A percentile compares a stretch with the other conserved stretches of the same genome.
Conservation (phyloP, 176 grass and related monocot species). For the Aechmea fasciata region DNA sequence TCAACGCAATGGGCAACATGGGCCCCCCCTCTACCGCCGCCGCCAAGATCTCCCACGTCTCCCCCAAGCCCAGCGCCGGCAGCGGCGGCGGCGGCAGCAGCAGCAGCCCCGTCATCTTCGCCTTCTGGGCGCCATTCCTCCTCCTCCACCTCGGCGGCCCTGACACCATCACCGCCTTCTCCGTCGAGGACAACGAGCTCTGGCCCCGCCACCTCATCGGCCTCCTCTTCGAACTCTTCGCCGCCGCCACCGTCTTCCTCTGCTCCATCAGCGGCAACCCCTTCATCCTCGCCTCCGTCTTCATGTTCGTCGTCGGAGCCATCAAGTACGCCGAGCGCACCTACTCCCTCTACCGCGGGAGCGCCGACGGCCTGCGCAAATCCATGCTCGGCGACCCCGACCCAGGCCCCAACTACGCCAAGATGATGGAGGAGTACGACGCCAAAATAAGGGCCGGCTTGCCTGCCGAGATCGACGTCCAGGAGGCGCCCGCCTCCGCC, state of each 20-base stretch:
- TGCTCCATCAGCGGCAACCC: background rate
- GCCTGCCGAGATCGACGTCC: conserved; percentile 26
- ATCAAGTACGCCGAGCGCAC: conserved; percentile 49
- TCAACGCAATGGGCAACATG: conserved; percentile 15
- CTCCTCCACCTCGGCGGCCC: no score
- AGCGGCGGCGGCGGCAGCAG: no score
- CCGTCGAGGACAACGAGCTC: no score
- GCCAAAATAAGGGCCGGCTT: conserved; percentile 32
- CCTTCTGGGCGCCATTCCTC: no score
- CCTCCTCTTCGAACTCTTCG: no score
- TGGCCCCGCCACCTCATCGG: no score
- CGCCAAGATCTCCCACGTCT: no score
- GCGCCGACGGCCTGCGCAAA: conserved; percentile 43
- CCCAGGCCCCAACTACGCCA: conserved; percentile 52
- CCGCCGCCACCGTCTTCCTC: no score
- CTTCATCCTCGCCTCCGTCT: conserved; percentile 9
- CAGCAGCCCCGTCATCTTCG: no score
- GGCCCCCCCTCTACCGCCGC: background rate
- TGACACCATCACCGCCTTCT: no score
- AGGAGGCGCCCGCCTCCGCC: conserved; percentile 13
- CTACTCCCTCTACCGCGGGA: conserved; percentile 38
- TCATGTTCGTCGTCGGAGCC: conserved; percentile 45
- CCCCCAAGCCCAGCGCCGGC: no score
- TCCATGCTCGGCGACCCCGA: background rate
- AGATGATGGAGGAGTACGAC: conserved; percentile 64